Percentiles rank a stretch among this genome's conserved stretches.
phyloP scores from a whole-genome alignment of 306 rosid genomes.

The Leucaena leucocephala region DNA sequence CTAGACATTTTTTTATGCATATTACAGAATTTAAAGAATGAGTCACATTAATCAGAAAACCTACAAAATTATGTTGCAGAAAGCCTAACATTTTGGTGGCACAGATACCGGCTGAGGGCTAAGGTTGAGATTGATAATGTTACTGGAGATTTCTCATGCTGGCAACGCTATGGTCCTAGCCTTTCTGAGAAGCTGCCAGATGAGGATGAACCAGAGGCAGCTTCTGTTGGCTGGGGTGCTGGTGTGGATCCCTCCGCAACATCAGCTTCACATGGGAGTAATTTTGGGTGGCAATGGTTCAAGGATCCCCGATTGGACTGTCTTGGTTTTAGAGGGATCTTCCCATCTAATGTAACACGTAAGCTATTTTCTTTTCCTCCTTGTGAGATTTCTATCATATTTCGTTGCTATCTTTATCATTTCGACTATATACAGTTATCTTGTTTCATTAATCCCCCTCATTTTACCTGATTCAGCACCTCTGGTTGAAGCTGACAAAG shows the following conservation, averaged over 20 bases:
- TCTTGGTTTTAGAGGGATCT: conserved; percentile 94
- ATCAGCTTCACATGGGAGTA: conserved; percentile 63
- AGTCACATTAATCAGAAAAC: not conserved
- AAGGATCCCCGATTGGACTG: conserved; percentile 80
- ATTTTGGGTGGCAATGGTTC: conserved; percentile 86
- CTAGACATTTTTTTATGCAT: not conserved
- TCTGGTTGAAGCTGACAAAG: conserved; percentile 73
- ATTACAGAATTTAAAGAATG: not conserved
- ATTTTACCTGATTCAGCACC: conserved; percentile 66
- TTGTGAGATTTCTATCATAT: conserved; percentile 34
- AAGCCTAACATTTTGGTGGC: conserved; percentile 32
- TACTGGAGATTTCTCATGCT: conserved; percentile 67
- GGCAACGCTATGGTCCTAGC: conserved; percentile 79
- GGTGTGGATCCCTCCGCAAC: conserved; percentile 55
- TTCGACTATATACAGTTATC: conserved; percentile 5
- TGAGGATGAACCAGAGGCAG: conserved; percentile 78
- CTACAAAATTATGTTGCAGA: conserved; percentile 7
- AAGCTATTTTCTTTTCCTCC: conserved; percentile 46
- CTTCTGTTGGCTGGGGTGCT: conserved; percentile 89
- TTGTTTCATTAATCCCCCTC: not conserved
- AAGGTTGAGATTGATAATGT: conserved; percentile 94
- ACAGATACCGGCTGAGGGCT: conserved; percentile 89
- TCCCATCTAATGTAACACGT: conserved; percentile 73
- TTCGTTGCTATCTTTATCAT: conserved; percentile 15
- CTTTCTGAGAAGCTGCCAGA: conserved; percentile 46